These are phyloP conservation scores for Syzygium jambos DNA, from an alignment of 345 rosid genomes.

Conservation along the genomic window DNA sequence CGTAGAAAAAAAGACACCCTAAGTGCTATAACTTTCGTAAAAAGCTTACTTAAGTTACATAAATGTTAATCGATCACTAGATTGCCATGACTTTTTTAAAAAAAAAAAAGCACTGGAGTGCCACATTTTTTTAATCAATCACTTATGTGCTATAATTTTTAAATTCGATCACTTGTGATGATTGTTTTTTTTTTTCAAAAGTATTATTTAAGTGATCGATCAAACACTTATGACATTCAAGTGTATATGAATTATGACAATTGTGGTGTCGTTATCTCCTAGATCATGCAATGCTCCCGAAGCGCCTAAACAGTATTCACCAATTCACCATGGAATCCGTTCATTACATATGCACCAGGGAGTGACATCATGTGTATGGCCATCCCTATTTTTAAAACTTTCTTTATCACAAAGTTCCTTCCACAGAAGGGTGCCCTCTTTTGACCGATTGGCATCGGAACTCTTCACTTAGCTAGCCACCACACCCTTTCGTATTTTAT, in stretches of 20 bases:
- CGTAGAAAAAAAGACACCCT: rapidly evolving
- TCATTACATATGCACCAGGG: not conserved
- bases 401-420: not conserved
- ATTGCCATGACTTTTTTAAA: not conserved
- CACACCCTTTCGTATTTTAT: not conserved
- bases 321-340: not conserved
- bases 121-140: no score
- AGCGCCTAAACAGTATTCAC: not conserved
- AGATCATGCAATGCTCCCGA: not conserved
- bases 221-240: not conserved
- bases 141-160: not conserved
- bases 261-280: not conserved
- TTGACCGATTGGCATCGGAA: not conserved
- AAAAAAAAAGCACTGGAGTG: no score
- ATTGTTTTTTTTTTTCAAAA: not conserved
- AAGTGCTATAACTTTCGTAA: not conserved
- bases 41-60: not conserved
- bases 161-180: not conserved
- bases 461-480: not conserved
- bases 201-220: not conserved
- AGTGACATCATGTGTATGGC: not conserved
- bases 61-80: not conserved
- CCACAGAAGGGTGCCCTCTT: not conserved
- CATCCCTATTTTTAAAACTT: not conserved
- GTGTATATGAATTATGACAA: not conserved